phyloP scores from a whole-genome alignment of 805 yeast genomes.

The Ascoidea rubescens region DNA sequence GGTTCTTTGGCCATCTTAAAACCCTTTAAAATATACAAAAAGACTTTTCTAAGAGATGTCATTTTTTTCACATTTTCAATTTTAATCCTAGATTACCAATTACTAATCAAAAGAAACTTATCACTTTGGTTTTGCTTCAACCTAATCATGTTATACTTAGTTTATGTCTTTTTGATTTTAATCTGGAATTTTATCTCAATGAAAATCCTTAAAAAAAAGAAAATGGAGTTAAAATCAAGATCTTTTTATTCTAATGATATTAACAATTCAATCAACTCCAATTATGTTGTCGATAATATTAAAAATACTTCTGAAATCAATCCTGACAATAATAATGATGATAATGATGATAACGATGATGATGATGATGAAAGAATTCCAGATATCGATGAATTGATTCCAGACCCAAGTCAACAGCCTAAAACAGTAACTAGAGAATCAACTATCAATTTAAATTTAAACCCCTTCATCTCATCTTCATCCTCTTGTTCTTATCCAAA shows the following conservation, averaged over 20 bases:
- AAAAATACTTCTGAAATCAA: background rate
- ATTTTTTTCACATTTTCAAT: slow-evolving; percentile 39
- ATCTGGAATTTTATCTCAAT: slow-evolving; percentile 24
- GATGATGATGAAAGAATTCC: background rate
- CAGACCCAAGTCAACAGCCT: background rate
- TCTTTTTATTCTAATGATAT: slow-evolving; percentile 1
- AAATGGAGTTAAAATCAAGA: slow-evolving; percentile 4
- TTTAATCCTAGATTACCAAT: slow-evolving; percentile 31
- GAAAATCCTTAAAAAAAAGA: background rate
- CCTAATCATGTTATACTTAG: slow-evolving; percentile 41
- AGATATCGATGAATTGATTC: background rate
- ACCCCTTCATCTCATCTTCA: slow-evolving; percentile 3
- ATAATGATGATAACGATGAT: background rate
- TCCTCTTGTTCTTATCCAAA: background rate
- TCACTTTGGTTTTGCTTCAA: slow-evolving; percentile 38
- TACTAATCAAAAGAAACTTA: slow-evolving; percentile 38
- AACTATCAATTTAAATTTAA: slow-evolving; percentile 1
- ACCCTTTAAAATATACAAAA: slow-evolving; percentile 41
- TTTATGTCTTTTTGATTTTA: slow-evolving; percentile 40
- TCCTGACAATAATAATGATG: background rate
- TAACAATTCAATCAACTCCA: background rate
- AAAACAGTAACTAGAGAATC: background rate
- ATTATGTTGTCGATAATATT: background rate
- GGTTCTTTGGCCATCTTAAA: slow-evolving; percentile 63
- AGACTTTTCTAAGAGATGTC: slow-evolving; percentile 45